phyloP scores from a whole-genome alignment of 441 rosid species.

The Melastoma candidum region DNA sequence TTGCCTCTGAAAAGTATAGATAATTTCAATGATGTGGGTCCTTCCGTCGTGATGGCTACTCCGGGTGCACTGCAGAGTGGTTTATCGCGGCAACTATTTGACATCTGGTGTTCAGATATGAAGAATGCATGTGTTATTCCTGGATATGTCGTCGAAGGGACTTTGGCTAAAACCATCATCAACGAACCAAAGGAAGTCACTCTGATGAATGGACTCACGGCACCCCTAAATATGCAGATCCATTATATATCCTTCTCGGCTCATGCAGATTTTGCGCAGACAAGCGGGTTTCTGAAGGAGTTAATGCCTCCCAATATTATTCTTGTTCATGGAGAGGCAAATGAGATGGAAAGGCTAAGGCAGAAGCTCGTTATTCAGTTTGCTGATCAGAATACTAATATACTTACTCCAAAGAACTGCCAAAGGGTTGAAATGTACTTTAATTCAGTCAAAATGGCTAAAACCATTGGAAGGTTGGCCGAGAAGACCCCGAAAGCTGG shows the following conservation, averaged over 20 bases:
- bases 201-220: slow-evolving; percentile 79
- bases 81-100: slow-evolving; percentile 76
- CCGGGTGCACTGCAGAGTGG: slow-evolving; percentile 91
- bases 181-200: slow-evolving; percentile 89
- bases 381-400: slow-evolving; percentile 63
- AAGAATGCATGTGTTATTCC: slow-evolving; percentile 76
- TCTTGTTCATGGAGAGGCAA: slow-evolving; percentile 90
- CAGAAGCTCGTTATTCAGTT: slow-evolving; percentile 74
- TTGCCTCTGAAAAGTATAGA: slow-evolving; percentile 70
- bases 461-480: slow-evolving; percentile 73
- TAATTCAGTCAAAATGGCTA: slow-evolving; percentile 87
- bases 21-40: slow-evolving; percentile 73
- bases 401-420: slow-evolving; percentile 81
- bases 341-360: slow-evolving; percentile 87
- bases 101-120: slow-evolving; percentile 81
- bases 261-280: slow-evolving; percentile 90
- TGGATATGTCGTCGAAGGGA: slow-evolving; percentile 77
- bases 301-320: slow-evolving; percentile 88
- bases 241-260: slow-evolving; percentile 92
- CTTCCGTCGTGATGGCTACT: slow-evolving; percentile 91
- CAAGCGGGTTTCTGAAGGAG: slow-evolving; percentile 80
- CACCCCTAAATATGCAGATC: slow-evolving; percentile 82
- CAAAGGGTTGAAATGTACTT: slow-evolving; percentile 79
- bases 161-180: slow-evolving; percentile 66
- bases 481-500: slow-evolving; percentile 70